Evolutionary conservation across 2,329 filamentous ascomycete genomes (phyloP).

Genomic region (Stylonectria norvegica): DNA sequence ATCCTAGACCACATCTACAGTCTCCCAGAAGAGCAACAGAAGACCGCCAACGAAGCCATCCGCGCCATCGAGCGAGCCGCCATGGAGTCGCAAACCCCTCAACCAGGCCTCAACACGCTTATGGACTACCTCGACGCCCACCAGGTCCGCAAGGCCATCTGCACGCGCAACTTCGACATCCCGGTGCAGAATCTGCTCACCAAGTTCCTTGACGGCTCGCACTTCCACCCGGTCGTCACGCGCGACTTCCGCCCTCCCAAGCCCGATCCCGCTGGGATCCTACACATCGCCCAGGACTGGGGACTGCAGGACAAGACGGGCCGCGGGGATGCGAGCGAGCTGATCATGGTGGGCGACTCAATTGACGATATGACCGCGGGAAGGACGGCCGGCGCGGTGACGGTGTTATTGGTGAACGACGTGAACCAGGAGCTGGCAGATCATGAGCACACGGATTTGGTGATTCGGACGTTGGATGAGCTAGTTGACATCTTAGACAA

Average conservation of each 20-base stretch:
- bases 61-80: conserved; percentile 74
- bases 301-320: conserved; percentile 44
- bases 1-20: conserved; percentile 85
- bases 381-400: conserved; percentile 76
- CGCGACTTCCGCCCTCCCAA: conserved; percentile 81
- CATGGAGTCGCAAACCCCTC: conserved; percentile 76
- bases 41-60: conserved; percentile 68
- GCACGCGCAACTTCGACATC: conserved; percentile 87
- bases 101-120: conserved; percentile 71
- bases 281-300: conserved; percentile 81
- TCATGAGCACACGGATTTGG: conserved; percentile 74
- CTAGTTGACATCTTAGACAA: conserved; percentile 70
- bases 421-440: conserved; percentile 67
- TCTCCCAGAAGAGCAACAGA: conserved; percentile 59
- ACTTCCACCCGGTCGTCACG: conserved; percentile 78
- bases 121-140: conserved; percentile 77
- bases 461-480: conserved; percentile 70
- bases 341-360: conserved; percentile 72
- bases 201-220: conserved; percentile 66
- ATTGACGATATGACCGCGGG: conserved; percentile 94
- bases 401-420: conserved; percentile 83
- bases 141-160: conserved; percentile 74
- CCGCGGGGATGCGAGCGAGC: conserved; percentile 40
- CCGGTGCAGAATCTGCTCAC: conserved; percentile 71
- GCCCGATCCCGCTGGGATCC: conserved; percentile 80